Conservation (phyloP, 345 rosid species). For the Eucalyptus urophylla region DNA sequence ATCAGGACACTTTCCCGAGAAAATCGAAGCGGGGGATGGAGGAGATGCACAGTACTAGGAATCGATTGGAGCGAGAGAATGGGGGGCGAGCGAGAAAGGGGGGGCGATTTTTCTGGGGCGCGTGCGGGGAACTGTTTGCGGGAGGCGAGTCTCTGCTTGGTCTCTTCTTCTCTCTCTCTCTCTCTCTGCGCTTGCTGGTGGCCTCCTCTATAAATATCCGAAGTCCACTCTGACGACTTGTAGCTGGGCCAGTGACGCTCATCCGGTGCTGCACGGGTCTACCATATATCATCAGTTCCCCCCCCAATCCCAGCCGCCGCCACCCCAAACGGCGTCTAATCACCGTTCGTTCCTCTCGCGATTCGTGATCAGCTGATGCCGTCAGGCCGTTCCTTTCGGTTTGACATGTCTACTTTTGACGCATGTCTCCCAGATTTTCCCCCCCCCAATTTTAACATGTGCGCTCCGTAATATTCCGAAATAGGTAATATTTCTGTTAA, state of each 20-base stretch:
- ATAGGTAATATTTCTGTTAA: no score
- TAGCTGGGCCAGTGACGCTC: neutral
- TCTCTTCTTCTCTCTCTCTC: neutral
- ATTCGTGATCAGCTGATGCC: neutral
- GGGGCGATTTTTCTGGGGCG: neutral
- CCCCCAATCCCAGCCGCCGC: neutral
- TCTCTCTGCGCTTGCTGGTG: neutral
- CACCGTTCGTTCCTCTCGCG: neutral
- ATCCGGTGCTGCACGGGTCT: neutral
- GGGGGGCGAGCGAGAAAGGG: neutral
- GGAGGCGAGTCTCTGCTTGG: neutral
- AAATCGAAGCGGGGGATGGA: neutral
- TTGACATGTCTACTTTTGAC: no score
- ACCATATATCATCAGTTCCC: neutral
- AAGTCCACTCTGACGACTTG: constrained; percentile 6
- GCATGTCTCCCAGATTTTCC: neutral
- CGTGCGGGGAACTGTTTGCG: neutral
- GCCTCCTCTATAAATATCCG: neutral
- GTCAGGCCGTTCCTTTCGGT: neutral
- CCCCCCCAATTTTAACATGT: neutral
- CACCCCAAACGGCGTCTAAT: neutral
- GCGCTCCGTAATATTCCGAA: neutral
- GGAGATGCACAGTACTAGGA: neutral
- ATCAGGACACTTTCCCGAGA: neutral
- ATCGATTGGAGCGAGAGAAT: neutral